These are phyloP conservation scores for Rugosomyces carneus DNA, from an alignment of 1,284 basidiomycete species.

Conservation along the genomic window DNA sequence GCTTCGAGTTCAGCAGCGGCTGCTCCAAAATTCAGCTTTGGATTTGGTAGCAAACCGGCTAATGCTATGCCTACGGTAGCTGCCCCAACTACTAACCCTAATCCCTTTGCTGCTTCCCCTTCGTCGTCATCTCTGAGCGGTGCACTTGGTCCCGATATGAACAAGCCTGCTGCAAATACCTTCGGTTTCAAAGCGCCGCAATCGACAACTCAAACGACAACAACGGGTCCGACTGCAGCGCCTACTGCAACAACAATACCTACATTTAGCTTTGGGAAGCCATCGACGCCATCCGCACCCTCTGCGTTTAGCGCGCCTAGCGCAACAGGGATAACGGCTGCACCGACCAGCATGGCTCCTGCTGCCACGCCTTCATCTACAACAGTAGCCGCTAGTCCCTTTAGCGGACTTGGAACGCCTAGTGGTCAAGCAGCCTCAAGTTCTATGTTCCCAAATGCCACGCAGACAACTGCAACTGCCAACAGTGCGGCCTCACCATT, in stretches of 20 bases:
- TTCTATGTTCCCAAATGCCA: conserved; percentile 6
- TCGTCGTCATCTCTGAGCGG: conserved; percentile 5
- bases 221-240: background rate
- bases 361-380: background rate
- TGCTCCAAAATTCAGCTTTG: conserved; percentile 19
- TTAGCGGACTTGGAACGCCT: conserved; percentile 3
- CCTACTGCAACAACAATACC: conserved; percentile 10
- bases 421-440: conserved; percentile 1
- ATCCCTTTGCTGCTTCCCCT: background rate
- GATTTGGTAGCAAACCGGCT: conserved; percentile 12
- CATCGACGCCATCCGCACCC: background rate
- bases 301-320: conserved; percentile 1
- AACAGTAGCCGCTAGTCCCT: background rate
- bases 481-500: conserved; percentile 9
- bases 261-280: conserved; percentile 26
- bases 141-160: conserved; percentile 3
- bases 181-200: conserved; percentile 7
- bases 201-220: background rate
- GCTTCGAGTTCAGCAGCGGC: background rate
- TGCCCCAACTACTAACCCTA: background rate
- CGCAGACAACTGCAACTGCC: background rate
- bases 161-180: conserved; percentile 13
- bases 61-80: conserved; percentile 3
- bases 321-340: conserved; percentile 9
- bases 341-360: conserved; percentile 7